Base-by-base conservation (phyloP, 495 filamentous ascomycete species). In the Aspergillus nanangensis region DNA sequence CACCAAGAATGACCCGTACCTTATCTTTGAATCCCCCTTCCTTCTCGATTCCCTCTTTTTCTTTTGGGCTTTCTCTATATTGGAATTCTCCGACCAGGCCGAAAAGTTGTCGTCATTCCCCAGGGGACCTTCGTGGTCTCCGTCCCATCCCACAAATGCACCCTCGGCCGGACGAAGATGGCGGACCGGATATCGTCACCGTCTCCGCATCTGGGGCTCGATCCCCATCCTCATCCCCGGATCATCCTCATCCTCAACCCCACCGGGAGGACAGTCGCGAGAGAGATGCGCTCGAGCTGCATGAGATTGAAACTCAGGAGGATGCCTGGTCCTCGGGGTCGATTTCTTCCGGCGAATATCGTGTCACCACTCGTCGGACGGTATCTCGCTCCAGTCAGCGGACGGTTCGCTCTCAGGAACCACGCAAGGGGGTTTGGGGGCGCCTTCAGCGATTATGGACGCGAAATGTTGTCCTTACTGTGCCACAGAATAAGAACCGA, bases 401-500 rank as follows among this genome's bases (percentile, higher is more conserved):
- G 25, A 39, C 48, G 36, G 29, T 19, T 20, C 37, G 29, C 9
- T 53, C 49, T 21, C 50, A 41, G 13, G 47, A 50, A 20, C 37
- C 48, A 47, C 51, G 62, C 17, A 61, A 56, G 22, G 61, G 56
- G 14, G 23, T 53, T 8, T 53, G 62, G 53, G 49, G 54, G 14
- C 24, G 41, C 1, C 25, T 70, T 8, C 49, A 57, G 42, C 56
- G 60, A 7, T 66, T 69, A 40, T 74, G 71, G 71, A 59, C 52
- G 8, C 58, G 62, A 8, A 38, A 74, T 59, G 63, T 74, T n/a
- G 63, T 55, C 8, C 32, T 72, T 51, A 66, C 58, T 0, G 67
- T 74, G 19, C 51, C 65, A 10, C 66, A 70, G 34, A 72, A 71
- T 51, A 65, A 52, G 24, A 74, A 74, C 51, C 62, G 71, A 1